Evolutionary conservation across 2,329 filamentous ascomycete genomes (phyloP).

Genomic region (Pseudogymnoascus sp.): DNA sequence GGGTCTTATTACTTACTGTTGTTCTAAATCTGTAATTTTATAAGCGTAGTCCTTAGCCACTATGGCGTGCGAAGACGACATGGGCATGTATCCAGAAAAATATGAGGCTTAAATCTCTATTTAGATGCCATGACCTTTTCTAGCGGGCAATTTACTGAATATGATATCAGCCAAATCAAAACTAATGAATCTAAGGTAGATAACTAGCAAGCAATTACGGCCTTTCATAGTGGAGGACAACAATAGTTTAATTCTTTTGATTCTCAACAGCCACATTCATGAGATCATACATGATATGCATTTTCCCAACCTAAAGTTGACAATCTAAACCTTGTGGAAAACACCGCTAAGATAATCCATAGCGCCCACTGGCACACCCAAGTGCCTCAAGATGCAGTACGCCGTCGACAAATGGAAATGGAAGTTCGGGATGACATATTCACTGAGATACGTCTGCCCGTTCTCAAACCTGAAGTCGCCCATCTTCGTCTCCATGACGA

Average conservation of each 20-base stretch:
- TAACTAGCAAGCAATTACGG: neutral
- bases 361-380: constrained; percentile 41
- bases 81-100: neutral
- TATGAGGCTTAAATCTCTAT: neutral
- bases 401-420: constrained; percentile 41
- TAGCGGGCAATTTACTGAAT: neutral
- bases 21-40: neutral
- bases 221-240: neutral
- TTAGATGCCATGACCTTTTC: neutral
- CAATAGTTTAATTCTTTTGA: neutral
- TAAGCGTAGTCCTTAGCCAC: neutral
- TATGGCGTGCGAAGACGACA: neutral
- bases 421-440: constrained; percentile 38
- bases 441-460: constrained; percentile 29
- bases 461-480: constrained; percentile 13
- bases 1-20: neutral
- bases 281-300: neutral
- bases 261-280: neutral
- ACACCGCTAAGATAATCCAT: constrained; percentile 31
- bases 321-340: constrained; percentile 1
- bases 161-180: neutral
- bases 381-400: constrained; percentile 38
- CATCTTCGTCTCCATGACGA: neutral
- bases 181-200: neutral
- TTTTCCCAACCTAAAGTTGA: neutral